Evolutionary conservation across 805 yeast species (phyloP).

Genomic region (Wickerhamiella kazuoi): DNA sequence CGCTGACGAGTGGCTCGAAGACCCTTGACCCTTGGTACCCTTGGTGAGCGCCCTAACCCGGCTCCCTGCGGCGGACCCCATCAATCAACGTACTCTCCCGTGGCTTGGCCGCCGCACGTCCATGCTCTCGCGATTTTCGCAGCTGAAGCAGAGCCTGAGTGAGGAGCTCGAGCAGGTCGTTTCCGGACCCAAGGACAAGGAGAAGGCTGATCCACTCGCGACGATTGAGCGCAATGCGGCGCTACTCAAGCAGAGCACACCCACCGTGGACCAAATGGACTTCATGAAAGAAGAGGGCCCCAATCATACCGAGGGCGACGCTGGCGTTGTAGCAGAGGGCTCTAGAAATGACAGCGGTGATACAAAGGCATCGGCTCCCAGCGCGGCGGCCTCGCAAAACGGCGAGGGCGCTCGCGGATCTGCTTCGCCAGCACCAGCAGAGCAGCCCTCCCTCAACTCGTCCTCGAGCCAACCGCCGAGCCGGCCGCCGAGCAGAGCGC

Average conservation of each 20-base stretch:
- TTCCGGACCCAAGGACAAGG: constrained; percentile 6
- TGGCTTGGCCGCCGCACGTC: too few species aligned
- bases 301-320: background rate
- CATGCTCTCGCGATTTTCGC: constrained; percentile 43
- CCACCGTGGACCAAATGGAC: constrained; percentile 11
- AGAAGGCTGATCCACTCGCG: constrained; percentile 8
- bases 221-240: constrained; percentile 12
- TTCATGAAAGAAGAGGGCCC: constrained; percentile 1
- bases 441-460: background rate
- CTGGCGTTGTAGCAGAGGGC: background rate
- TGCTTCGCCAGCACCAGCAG: background rate
- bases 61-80: too few species aligned
- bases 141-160: constrained; percentile 41
- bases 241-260: constrained; percentile 11
- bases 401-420: too few species aligned
- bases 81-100: background rate
- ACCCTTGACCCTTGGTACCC: too few species aligned
- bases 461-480: background rate
- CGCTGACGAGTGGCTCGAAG: too few species aligned
- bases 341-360: background rate
- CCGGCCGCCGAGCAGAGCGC: background rate
- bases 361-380: background rate
- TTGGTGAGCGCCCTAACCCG: too few species aligned
- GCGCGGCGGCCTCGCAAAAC: background rate
- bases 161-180: constrained; percentile 39